Evolutionary conservation across 164 flowering plant species (phyloP).

Genomic region (Berberis thunbergii): DNA sequence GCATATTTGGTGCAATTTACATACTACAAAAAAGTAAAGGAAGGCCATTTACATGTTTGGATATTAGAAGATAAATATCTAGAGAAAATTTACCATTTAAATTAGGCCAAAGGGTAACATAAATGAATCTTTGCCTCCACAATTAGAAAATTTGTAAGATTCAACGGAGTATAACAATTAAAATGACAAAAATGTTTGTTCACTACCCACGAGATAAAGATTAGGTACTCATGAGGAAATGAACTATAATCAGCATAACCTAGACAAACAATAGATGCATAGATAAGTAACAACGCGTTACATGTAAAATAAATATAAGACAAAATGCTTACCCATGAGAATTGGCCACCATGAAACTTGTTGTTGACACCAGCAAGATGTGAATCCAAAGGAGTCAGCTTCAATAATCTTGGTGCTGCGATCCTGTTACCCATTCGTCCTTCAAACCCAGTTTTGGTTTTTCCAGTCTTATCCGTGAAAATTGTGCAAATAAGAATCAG

Average conservation of each 20-base stretch:
- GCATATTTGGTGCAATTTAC: too few species aligned
- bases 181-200: too few species aligned
- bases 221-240: not conserved
- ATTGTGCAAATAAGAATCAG: slow-evolving; percentile 81
- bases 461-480: slow-evolving; percentile 87
- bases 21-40: too few species aligned
- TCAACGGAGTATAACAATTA: too few species aligned
- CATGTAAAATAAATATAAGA: not conserved
- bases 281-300: not conserved
- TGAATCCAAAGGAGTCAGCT: slow-evolving; percentile 85
- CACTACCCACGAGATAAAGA: too few species aligned
- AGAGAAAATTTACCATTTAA: too few species aligned
- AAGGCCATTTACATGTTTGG: too few species aligned
- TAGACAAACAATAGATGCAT: not conserved
- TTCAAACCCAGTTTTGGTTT: slow-evolving; percentile 72
- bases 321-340: slow-evolving; percentile 76
- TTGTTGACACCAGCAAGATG: slow-evolving; percentile 78
- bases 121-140: too few species aligned
- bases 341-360: slow-evolving; percentile 83
- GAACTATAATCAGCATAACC: not conserved
- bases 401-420: slow-evolving; percentile 87
- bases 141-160: too few species aligned
- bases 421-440: slow-evolving; percentile 91
- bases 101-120: too few species aligned
- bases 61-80: too few species aligned